Conservation (phyloP, 164 flowering plant species). For the Sedum album region DNA sequence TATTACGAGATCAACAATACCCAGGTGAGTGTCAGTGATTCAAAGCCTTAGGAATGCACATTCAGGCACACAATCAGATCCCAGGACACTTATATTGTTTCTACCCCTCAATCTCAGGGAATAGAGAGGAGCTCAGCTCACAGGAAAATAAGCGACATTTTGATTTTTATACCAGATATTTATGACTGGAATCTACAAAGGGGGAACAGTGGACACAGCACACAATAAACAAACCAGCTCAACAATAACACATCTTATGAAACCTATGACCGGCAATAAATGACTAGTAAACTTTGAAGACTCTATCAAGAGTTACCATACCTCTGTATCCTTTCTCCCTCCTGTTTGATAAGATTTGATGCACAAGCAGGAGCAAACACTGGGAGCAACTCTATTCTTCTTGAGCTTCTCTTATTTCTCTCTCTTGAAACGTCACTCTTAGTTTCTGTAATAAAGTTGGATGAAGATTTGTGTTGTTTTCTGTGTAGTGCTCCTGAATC, state of each 20-base stretch:
- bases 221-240: neutral
- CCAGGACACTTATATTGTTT: neutral
- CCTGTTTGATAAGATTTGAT: neutral
- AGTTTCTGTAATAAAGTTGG: neutral
- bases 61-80: neutral
- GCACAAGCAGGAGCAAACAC: neutral
- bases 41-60: neutral
- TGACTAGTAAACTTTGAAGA: neutral
- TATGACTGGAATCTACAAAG: neutral
- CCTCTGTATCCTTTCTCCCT: neutral
- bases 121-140: neutral
- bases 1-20: neutral
- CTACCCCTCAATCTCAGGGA: neutral
- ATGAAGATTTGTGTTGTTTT: neutral
- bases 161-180: neutral
- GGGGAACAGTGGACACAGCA: neutral
- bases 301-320: neutral
- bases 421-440: neutral
- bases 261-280: neutral
- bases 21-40: neutral
- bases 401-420: neutral
- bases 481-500: neutral
- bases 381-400: neutral
- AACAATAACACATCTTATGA: neutral
- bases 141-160: neutral